Base-by-base conservation (phyloP, 2,329 filamentous ascomycete species). In the Xylariaceae sp. region DNA sequence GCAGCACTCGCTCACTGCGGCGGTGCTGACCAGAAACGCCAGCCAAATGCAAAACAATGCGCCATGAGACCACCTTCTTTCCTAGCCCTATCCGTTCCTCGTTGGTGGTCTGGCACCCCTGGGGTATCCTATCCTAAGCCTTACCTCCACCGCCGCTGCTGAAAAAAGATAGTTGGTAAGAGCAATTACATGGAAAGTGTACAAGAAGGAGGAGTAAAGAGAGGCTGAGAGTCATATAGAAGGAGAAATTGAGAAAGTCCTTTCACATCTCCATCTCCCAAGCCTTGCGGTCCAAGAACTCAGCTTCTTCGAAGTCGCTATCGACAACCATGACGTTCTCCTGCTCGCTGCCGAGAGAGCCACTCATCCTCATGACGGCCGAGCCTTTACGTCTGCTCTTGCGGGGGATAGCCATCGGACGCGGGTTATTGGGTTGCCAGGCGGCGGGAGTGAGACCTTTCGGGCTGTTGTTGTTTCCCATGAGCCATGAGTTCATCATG, bases 291-390 rank as follows among this genome's bases (percentile, higher is more conserved):
- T 80, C 78, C 42, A 84, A 62, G 48, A 89, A 89, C 1, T 77
- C 73, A 0, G 85, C 85, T 47, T 89, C 85, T 46, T 77, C 82
- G 61, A 88, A 88, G 60, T 88, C 83, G 42, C 59, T 46, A 34
- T 68, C 68, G 0, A 67, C 54, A 4, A 62, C 62, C 52, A 66
- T 64, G 8, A 60, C 40, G 52, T 77, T 79, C 58, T 79, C 75
- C 58, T 79, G 73, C 1, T 62, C 71, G 10, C 38, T 45, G 47
- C 50, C 43, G 52, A 44, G 47, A 45, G 45, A 44, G 42, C 44
- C 59, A 46, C 23, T 53, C 47, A 42, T 52, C 36, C 40, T 56
- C 47, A 16, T 56, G 23, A 42, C 53, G 55, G 38, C 29, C 40
- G 57, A 58, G 14, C 40, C 50, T 38, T 43, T 54, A 38, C 48